A percentile compares a stretch with the other conserved stretches of the same genome.
Conservation (phyloP, 2,329 filamentous ascomycete genomes). For the Alternaria solani region DNA sequence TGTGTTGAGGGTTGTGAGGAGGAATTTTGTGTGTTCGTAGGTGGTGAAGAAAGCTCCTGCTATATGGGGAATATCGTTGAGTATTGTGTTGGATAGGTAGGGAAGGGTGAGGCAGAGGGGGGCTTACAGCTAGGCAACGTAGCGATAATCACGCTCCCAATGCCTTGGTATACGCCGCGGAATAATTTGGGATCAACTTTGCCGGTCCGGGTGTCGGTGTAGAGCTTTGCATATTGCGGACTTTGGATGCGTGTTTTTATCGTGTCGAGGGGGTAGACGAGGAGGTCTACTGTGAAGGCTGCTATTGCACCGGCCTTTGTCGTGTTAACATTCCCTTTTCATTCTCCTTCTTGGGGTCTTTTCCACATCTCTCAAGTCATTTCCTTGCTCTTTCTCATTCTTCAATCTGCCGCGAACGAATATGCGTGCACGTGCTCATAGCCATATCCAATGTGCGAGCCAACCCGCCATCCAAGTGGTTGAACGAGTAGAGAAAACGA, state of each 20-base stretch:
- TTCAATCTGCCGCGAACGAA: too few species aligned
- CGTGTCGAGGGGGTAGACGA: slow-evolving; percentile 89
- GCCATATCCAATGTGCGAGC: too few species aligned
- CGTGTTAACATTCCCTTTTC: background rate
- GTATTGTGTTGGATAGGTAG: background rate
- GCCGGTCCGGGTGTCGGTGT: slow-evolving; percentile 65
- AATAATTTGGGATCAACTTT: slow-evolving; percentile 66
- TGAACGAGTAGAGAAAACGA: background rate
- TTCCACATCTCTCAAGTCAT: background rate
- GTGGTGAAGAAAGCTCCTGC: slow-evolving; percentile 90
- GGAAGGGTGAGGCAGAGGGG: background rate
- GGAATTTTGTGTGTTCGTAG: slow-evolving; percentile 78
- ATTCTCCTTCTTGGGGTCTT: background rate
- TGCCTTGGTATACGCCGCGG: slow-evolving; percentile 83
- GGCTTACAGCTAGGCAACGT: slow-evolving; percentile 81
- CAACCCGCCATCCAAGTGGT: too few species aligned
- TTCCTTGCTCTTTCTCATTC: background rate
- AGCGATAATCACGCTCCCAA: slow-evolving; percentile 83
- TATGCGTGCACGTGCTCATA: too few species aligned
- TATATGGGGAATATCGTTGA: slow-evolving; percentile 36
- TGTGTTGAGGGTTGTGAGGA: slow-evolving; percentile 62
- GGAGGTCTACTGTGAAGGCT: slow-evolving; percentile 83
- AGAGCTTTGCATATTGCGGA: slow-evolving; percentile 74
- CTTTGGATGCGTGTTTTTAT: slow-evolving; percentile 88
- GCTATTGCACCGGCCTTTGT: slow-evolving; percentile 80